Conservation (phyloP, 768 basidiomycete species). For the Vararia minispora region DNA sequence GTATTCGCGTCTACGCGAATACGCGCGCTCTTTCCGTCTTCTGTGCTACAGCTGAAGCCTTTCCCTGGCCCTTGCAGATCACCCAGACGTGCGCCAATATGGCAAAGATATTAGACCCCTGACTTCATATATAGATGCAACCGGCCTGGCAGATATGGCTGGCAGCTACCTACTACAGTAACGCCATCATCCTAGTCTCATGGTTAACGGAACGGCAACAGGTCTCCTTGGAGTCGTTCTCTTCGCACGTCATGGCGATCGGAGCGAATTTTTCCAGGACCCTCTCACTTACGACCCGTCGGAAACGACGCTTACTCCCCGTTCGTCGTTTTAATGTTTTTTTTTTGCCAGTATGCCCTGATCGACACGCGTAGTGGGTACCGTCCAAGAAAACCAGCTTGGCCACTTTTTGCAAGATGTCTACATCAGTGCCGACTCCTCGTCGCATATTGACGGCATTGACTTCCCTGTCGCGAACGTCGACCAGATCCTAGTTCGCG, state of each 20-base stretch:
- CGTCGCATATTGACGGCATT: conserved; percentile 1
- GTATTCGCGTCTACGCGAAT: no score
- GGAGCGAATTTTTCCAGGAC: conserved; percentile 18
- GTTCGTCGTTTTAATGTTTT: no score
- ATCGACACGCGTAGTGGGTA: conserved; percentile 14
- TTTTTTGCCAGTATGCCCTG: no score
- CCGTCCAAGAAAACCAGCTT: conserved; percentile 5
- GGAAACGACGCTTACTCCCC: conserved; percentile 14
- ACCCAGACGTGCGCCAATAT: no score
- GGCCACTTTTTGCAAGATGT: conserved; percentile 4
- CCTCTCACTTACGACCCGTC: conserved; percentile 16
- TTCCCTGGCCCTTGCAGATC: no score
- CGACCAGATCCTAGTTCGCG: conserved; percentile 13
- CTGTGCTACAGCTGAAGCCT: no score
- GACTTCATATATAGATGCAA: no score
- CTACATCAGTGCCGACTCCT: not conserved
- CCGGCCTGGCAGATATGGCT: no score
- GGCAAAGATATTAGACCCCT: no score
- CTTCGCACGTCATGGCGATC: conserved; percentile 17
- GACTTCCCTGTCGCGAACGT: conserved; percentile 3
- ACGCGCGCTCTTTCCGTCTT: no score
- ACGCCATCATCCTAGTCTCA: no score
- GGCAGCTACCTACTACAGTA: no score
- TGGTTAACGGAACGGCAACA: conserved; percentile 9
- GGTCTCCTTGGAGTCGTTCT: conserved; percentile 14